These are phyloP conservation scores for Blastobotrys proliferans DNA, from an alignment of 1,139 yeast species.

Conservation along the genomic window DNA sequence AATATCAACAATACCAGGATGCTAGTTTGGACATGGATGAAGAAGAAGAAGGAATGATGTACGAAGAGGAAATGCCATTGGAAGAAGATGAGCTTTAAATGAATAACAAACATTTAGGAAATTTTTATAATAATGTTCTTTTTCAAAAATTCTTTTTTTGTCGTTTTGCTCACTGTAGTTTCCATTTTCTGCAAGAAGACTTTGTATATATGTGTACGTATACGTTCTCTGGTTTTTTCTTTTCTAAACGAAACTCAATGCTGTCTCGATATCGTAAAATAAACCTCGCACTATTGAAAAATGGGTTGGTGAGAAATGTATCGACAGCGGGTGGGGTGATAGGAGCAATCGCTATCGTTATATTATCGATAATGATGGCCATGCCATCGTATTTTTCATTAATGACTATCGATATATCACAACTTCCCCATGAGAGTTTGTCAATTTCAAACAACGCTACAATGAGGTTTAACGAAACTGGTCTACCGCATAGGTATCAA, in stretches of 20 bases:
- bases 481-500: too few species aligned
- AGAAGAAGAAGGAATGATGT: slow-evolving; percentile 49
- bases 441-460: too few species aligned
- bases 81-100: slow-evolving; percentile 21
- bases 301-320: too few species aligned
- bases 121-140: background rate
- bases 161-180: background rate
- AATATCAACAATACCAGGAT: slow-evolving; percentile 90
- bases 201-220: background rate
- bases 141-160: background rate
- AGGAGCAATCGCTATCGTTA: too few species aligned
- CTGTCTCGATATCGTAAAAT: background rate
- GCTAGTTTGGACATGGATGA: slow-evolving; percentile 68
- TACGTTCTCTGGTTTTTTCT: background rate
- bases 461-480: too few species aligned
- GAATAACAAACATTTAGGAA: too few species aligned
- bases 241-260: background rate
- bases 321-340: too few species aligned
- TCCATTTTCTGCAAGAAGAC: background rate
- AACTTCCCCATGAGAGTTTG: too few species aligned
- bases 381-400: too few species aligned
- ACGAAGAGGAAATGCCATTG: slow-evolving; percentile 26
- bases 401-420: too few species aligned
- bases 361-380: too few species aligned
- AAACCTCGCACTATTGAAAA: too few species aligned